A percentile compares a stretch with the other conserved stretches of the same genome.
phyloP scores from a whole-genome alignment of 73 alveolate species.

The Tetrahymena elliotti region DNA sequence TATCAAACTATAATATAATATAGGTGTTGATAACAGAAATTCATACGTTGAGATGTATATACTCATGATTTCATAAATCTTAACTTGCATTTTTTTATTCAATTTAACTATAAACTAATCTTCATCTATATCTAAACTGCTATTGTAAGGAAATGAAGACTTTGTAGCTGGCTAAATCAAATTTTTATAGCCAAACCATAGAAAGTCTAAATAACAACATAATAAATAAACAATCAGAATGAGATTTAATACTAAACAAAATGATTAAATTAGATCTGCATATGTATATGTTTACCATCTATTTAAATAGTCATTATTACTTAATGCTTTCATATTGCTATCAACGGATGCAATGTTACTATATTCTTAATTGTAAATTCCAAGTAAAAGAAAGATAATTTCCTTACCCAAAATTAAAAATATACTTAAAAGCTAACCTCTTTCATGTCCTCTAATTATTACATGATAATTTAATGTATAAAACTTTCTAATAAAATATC shows the following conservation, averaged over 20 bases:
- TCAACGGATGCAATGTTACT: neutral
- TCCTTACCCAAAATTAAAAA: neutral
- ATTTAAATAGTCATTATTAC: neutral
- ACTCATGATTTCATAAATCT: neutral
- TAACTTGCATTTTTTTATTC: neutral
- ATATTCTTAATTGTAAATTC: neutral
- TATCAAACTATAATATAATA: neutral
- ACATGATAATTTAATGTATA: neutral
- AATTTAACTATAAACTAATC: neutral
- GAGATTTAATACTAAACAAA: neutral
- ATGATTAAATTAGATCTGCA: neutral
- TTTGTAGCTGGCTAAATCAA: neutral
- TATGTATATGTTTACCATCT: neutral
- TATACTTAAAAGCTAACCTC: neutral
- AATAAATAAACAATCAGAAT: neutral
- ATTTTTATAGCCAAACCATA: neutral
- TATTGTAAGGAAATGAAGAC: neutral
- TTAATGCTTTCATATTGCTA: neutral
- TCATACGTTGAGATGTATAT: neutral
- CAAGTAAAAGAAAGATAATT: neutral
- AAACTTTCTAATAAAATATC: neutral
- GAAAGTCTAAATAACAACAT: neutral
- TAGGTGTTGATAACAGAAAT: neutral
- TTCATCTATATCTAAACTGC: neutral
- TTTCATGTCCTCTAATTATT: neutral